Percentiles rank a stretch among this genome's conserved stretches.
phyloP scores from a whole-genome alignment of 306 rosid genomes.

The Vigna nakashimae region DNA sequence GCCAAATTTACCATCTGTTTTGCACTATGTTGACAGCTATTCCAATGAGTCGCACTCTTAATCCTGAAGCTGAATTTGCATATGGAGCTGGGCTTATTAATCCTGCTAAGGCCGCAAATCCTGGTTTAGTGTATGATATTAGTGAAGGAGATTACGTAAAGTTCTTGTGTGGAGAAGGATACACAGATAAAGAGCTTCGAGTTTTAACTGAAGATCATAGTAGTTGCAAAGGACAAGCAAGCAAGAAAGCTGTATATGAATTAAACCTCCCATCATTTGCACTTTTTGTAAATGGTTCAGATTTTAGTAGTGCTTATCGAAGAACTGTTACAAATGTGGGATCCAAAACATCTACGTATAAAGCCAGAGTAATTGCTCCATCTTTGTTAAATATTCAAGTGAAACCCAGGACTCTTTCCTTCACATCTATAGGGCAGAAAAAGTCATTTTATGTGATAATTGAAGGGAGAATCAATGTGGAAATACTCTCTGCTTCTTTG shows the following conservation, averaged over 20 bases:
- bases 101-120: conserved; percentile 49
- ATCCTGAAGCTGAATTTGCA: conserved; percentile 53
- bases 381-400: conserved; percentile 41
- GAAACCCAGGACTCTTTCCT: conserved; percentile 42
- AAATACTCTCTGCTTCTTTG: conserved; percentile 39
- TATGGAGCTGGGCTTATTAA: conserved; percentile 57
- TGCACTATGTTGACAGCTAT: conserved; percentile 31
- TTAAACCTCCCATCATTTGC: conserved; percentile 68
- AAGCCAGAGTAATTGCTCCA: conserved; percentile 35
- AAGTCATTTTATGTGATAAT: conserved; percentile 38
- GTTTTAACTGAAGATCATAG: conserved; percentile 4
- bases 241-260: not conserved
- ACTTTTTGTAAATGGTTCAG: not conserved
- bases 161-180: conserved; percentile 58
- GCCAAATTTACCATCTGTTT: not conserved
- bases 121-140: conserved; percentile 57
- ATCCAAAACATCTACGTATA: not conserved
- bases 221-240: not conserved
- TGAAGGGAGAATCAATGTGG: conserved; percentile 16
- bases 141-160: conserved; percentile 38
- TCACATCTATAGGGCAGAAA: conserved; percentile 42
- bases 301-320: not conserved
- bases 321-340: conserved; percentile 45
- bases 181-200: not conserved
- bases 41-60: conserved; percentile 40